Evolutionary conservation across 2,329 filamentous ascomycete genomes (phyloP), one percentile per base, ranked within the genome.

Genomic region (Zymoseptoria passerinii): DNA sequence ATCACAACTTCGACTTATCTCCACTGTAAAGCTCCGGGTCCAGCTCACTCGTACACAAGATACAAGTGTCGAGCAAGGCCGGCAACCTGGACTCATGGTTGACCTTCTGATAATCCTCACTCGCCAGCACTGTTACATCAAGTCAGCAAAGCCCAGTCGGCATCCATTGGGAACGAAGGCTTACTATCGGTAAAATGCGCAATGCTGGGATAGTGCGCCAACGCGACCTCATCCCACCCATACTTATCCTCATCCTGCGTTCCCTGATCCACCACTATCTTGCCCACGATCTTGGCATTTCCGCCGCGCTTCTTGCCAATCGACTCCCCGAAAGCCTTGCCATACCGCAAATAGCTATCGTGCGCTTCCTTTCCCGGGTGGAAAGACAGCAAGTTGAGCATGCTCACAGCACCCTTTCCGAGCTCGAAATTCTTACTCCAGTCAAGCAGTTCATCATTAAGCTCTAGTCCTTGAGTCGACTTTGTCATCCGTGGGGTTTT

Each of bases 321-420:
- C 4, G 69, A 74, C 54, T 72, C 67, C 0, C 73, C 73, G 62
- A 81, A 81, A 27, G 76, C 81, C n/a, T 74, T 73, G 2, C 83
- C 84, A 67, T 87, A 86, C 52, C 78, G 72, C 18, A 80, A 72
- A 64, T 86, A 87, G 52, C 76, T 73, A 23, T 72, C 70, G 65
- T 84, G 82, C 60, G 67, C 67, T 35, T 65, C 66, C n/a, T 75
- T 77, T 9, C 75, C 77, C 0, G 70, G 73, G 50, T 76, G 75
- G 72, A 87, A 86, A 48, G 82, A 75, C 4, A 87, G 76, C 2
- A 86, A 72, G 60, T 87, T 86, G 48, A 86, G 75, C 84, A 86
- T 87, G 1, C 80, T 82, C 1, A 86, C 80, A 0, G 83, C 78
- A 44, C 71, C 56, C 66, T 69, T 72, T 68, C 66, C 66, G 62